Evolutionary conservation across 257 asterid species (phyloP).

Genomic region (Primulina eburnea): DNA sequence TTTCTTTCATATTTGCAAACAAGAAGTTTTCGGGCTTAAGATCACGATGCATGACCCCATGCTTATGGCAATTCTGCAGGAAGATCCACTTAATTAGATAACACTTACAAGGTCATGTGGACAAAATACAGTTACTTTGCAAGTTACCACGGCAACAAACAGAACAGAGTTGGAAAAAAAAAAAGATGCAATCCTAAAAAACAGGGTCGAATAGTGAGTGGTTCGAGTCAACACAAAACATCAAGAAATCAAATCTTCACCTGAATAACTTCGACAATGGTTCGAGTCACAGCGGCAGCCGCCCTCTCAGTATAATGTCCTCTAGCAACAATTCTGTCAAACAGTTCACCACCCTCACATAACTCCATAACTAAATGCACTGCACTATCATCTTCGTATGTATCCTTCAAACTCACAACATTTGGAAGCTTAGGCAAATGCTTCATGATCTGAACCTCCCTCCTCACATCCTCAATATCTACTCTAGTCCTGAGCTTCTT

Average conservation of each 20-base stretch:
- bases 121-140: neutral
- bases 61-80: conserved; percentile 54
- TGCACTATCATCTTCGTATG: conserved; percentile 58
- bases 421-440: conserved; percentile 56
- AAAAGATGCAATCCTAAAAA: neutral
- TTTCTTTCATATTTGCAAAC: conserved; percentile 56
- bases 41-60: conserved; percentile 74
- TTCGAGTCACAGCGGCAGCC: conserved; percentile 58
- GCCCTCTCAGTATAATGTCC: conserved; percentile 74
- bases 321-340: conserved; percentile 59
- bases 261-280: conserved; percentile 60
- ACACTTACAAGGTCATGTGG: conserved; percentile 1
- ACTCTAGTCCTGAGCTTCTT: conserved; percentile 51
- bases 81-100: conserved; percentile 10
- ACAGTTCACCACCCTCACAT: conserved; percentile 71
- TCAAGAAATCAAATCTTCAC: conserved; percentile 24
- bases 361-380: conserved; percentile 68
- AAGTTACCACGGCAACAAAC: neutral
- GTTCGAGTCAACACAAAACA: no score
- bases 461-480: conserved; percentile 63
- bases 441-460: conserved; percentile 69
- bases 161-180: neutral
- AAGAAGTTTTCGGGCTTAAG: conserved; percentile 68
- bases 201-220: no score
- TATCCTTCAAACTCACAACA: conserved; percentile 53